Conservation (phyloP, 2,329 filamentous ascomycete genomes). For the Ceratocystis harringtonii region DNA sequence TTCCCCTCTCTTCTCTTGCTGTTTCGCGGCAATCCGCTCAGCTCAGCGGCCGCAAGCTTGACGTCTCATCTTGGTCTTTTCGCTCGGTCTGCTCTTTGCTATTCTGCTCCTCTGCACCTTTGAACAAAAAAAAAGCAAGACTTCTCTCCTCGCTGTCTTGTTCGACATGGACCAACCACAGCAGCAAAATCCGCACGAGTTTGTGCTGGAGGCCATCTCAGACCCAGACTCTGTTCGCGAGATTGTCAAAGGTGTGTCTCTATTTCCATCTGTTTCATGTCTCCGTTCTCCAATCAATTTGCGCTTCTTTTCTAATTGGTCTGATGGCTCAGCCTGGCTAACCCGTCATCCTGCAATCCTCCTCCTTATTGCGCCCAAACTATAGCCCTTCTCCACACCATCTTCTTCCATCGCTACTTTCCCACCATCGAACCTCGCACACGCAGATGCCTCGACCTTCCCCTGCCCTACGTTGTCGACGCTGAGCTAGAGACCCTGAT, state of each 20-base stretch:
- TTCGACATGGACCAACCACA: constrained; percentile 43
- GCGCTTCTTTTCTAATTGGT: constrained; percentile 14
- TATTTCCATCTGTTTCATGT: neutral
- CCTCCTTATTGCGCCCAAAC: constrained; percentile 7
- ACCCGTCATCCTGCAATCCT: constrained; percentile 14
- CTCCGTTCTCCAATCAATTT: constrained; percentile 6
- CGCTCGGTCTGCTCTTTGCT: neutral
- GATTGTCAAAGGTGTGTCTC: constrained; percentile 64
- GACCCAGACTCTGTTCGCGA: constrained; percentile 82
- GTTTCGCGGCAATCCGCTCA: neutral
- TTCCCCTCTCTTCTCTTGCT: neutral
- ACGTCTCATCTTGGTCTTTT: neutral
- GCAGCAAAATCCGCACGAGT: constrained; percentile 37
- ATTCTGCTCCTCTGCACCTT: neutral
- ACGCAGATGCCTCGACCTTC: constrained; percentile 79
- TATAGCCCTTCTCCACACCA: constrained; percentile 79
- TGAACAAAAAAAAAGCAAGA: no score
- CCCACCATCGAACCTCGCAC: constrained; percentile 68
- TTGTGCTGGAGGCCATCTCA: constrained; percentile 84
- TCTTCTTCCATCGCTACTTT: constrained; percentile 98
- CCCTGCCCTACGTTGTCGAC: constrained; percentile 77
- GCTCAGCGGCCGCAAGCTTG: neutral
- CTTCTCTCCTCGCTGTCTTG: neutral
- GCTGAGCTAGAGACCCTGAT: constrained; percentile 87
- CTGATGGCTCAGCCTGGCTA: constrained; percentile 1